A percentile compares a stretch with the other conserved stretches of the same genome.
Conservation (phyloP, 768 basidiomycete species). For the Leucosporidium scottii region DNA sequence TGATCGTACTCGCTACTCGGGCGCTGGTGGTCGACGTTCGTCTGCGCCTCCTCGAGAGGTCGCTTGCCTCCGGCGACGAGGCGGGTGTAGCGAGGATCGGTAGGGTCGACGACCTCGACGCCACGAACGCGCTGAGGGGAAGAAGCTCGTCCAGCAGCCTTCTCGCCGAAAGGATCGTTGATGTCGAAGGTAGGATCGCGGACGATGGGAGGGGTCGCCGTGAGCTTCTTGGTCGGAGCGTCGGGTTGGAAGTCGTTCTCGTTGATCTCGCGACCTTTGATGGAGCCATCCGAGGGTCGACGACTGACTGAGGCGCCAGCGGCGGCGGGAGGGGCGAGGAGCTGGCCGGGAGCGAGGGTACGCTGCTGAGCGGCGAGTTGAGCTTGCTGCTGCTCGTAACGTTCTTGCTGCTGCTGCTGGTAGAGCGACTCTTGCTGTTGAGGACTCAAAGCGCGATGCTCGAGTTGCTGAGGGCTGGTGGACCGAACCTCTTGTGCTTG, state of each 20-base stretch:
- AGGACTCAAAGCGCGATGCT: too few species aligned
- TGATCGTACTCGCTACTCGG: neutral
- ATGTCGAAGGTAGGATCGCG: constrained; percentile 28
- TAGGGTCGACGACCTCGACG: constrained; percentile 31
- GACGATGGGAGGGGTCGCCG: constrained; percentile 29
- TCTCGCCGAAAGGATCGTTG: constrained; percentile 10
- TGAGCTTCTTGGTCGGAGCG: constrained; percentile 45
- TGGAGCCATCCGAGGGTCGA: constrained; percentile 12
- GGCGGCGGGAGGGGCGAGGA: neutral
- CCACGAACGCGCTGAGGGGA: constrained; percentile 17
- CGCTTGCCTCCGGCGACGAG: constrained; percentile 16
- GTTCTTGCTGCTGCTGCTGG: constrained; percentile 33
- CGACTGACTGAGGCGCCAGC: neutral
- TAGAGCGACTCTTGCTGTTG: neutral
- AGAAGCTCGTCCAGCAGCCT: neutral
- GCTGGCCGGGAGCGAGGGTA: too few species aligned
- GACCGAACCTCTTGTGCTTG: neutral
- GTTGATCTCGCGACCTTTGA: constrained; percentile 45
- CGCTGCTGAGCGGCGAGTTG: neutral
- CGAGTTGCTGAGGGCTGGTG: neutral
- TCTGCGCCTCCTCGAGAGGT: constrained; percentile 24
- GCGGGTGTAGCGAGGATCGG: constrained; percentile 30
- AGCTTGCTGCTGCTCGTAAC: neutral
- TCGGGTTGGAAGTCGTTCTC: constrained; percentile 57
- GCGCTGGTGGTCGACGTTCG: constrained; percentile 12